phyloP scores from a whole-genome alignment of 768 basidiomycete genomes.

The Antrodiella citrinella region DNA sequence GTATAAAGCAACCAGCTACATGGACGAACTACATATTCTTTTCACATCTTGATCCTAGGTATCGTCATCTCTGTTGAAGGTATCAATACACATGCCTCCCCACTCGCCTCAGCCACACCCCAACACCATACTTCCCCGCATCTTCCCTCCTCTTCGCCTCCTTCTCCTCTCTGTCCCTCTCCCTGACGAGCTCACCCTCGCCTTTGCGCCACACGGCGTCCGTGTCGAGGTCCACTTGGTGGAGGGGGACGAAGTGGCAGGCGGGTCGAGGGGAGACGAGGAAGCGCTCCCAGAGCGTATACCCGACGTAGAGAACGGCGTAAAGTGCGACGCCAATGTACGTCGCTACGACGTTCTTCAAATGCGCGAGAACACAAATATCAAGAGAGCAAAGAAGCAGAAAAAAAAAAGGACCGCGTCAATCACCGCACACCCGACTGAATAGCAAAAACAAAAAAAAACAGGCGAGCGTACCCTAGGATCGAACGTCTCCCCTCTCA shows the following conservation, averaged over 20 bases:
- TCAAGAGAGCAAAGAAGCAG: constrained; percentile 1
- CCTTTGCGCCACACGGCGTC: constrained; percentile 46
- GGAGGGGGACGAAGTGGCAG: constrained; percentile 33
- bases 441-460: too few relatives aligned
- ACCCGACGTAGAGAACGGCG: constrained; percentile 36
- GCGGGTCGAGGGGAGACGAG: constrained; percentile 15
- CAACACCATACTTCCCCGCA: constrained; percentile 5
- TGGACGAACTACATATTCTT: too few relatives aligned
- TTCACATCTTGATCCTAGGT: too few relatives aligned
- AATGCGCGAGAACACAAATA: not conserved
- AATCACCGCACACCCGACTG: too few relatives aligned
- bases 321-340: constrained; percentile 47
- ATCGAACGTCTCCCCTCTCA: constrained; percentile 35
- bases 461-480: constrained; percentile 32
- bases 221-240: constrained; percentile 42
- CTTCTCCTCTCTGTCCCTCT: constrained; percentile 22
- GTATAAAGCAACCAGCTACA: too few relatives aligned
- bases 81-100: constrained; percentile 7
- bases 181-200: constrained; percentile 29
- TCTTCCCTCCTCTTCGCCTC: constrained; percentile 2
- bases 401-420: not conserved
- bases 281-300: constrained; percentile 31
- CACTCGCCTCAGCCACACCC: constrained; percentile 1
- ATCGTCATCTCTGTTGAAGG: too few relatives aligned
- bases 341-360: constrained; percentile 45